These are phyloP conservation scores for Aspergillus latus DNA, from an alignment of 2,329 filamentous ascomycete genomes.

Conservation along the genomic window DNA sequence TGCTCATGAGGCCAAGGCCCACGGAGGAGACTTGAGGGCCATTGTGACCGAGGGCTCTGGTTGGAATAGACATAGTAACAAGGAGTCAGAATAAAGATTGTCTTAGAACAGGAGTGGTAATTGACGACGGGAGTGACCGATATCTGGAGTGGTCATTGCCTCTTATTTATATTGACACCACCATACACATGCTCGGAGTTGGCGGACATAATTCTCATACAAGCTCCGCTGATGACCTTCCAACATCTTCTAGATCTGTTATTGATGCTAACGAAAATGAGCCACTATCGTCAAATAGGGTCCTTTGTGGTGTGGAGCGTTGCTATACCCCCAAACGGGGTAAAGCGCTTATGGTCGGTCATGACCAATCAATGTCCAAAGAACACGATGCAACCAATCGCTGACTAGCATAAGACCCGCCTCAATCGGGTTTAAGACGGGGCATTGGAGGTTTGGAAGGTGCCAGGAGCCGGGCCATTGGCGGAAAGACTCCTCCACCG, in stretches of 20 bases:
- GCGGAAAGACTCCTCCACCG: too few relatives aligned
- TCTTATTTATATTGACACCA: not conserved
- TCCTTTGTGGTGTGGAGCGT: not conserved
- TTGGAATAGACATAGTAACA: not conserved
- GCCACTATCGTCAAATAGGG: too few relatives aligned
- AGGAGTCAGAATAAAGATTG: too few relatives aligned
- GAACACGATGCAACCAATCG: not conserved
- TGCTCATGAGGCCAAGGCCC: conserved; percentile 12
- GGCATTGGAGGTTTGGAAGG: too few relatives aligned
- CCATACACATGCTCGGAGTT: too few relatives aligned
- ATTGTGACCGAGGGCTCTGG: conserved; percentile 2
- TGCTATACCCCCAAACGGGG: too few relatives aligned
- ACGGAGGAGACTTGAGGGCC: conserved; percentile 7
- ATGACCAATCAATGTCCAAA: not conserved
- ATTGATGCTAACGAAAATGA: too few relatives aligned
- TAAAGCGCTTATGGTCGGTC: too few relatives aligned
- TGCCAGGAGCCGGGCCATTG: too few relatives aligned
- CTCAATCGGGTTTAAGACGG: not conserved
- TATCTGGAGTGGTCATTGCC: too few relatives aligned
- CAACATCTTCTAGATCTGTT: not conserved
- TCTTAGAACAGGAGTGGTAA: too few relatives aligned
- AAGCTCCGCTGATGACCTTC: not conserved
- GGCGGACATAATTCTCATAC: not conserved
- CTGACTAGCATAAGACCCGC: not conserved
- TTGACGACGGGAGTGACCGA: too few relatives aligned